Base-by-base conservation (phyloP, 805 yeast genomes). In the Maudiozyma turicensis region DNA sequence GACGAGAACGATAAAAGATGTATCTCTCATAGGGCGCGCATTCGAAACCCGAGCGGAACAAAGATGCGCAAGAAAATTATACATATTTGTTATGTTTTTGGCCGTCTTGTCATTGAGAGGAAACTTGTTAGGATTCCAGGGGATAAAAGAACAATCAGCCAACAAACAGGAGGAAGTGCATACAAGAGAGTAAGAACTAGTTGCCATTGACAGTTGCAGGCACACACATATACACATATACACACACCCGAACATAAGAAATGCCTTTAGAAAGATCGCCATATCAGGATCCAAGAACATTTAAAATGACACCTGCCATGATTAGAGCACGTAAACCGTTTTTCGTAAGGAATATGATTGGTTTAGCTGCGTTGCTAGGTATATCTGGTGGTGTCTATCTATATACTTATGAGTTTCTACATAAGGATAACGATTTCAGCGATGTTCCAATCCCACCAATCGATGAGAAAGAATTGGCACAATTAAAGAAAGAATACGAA, bases 381-480 rank as follows among this genome's bases (percentile, higher is more conserved):
- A 68, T 87, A 47, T 82, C 93, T 6, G 71, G 77, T 9, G 81
- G 86, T 42, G 83, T 88, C 30, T 90, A 74, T 59, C 42, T 66
- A 57, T 72, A 80, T 68, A 83, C 95, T 0, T 82, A 79, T 74
- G 70, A 77, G 55, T 75, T 78, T 60, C 71, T 86, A 58, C 80
- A 78, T 55, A 73, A 73, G 60, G 96, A 89, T 62, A 65, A 63
- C 46, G 95, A 91, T 54, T 88, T 91, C 64, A 80, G 75, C 43
- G 96, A 90, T 64, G 87, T 91, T 57, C 97, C 97, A 40, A 81
- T 91, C 56, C 99, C 99, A 44, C 97, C 98, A 15, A 75, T 91
- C 51, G 76, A 83, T 39, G 93, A 85, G 52, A 81, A 75, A 48
- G 93, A 88, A 63, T 73, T 91, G 61, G 78, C 76, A 46, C 73